phyloP scores from a whole-genome alignment of 208 protist species.

The Tritrichomonas foetus region DNA sequence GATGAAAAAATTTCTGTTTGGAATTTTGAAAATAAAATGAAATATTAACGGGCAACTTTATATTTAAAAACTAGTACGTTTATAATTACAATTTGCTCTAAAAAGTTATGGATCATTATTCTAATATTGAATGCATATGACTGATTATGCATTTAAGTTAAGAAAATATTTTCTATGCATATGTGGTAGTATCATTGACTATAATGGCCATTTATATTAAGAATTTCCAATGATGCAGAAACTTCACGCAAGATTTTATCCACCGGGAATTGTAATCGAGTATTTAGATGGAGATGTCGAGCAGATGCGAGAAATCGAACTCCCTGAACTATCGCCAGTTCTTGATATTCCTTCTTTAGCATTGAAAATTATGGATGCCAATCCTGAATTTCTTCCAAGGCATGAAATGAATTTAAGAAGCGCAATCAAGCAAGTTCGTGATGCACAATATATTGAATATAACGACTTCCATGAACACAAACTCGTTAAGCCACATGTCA shows the following conservation, averaged over 20 bases:
- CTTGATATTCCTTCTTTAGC: constrained; percentile 2
- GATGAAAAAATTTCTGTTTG: too few species aligned
- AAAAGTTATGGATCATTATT: too few species aligned
- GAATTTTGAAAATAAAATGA: too few species aligned
- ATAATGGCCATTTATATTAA: too few species aligned
- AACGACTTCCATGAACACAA: background rate
- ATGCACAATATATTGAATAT: background rate
- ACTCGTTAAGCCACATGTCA: background rate
- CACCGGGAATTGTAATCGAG: background rate
- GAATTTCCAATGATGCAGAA: too few species aligned
- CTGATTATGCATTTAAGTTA: too few species aligned
- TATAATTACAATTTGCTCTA: too few species aligned
- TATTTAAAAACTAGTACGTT: too few species aligned
- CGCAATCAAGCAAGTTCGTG: background rate
- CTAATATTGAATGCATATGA: too few species aligned
- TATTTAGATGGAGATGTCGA: background rate
- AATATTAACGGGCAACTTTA: too few species aligned
- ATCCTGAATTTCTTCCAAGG: background rate
- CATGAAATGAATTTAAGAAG: background rate
- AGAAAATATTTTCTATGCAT: too few species aligned
- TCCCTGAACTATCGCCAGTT: background rate
- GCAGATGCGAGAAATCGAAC: background rate
- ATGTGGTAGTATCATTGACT: too few species aligned
- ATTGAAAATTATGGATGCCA: background rate
- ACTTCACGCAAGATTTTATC: background rate